Conservation (phyloP, 257 asterid species). For the Solanum habrochaites region DNA sequence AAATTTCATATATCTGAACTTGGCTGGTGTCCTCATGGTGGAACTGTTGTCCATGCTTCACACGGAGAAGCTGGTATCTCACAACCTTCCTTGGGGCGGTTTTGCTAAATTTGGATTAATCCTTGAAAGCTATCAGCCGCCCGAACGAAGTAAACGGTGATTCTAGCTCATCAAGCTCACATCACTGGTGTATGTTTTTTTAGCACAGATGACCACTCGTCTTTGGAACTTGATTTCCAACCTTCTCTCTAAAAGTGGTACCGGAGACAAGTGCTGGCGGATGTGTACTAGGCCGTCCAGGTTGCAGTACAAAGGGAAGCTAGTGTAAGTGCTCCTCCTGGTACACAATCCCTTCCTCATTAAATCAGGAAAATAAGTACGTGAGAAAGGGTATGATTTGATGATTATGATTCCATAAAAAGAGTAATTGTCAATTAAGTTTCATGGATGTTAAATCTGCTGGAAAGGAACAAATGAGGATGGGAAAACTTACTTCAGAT, state of each 20-base stretch:
- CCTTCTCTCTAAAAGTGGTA: constrained; percentile 37
- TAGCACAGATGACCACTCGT: constrained; percentile 44
- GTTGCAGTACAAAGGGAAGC: constrained; percentile 49
- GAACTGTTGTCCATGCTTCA: constrained; percentile 40
- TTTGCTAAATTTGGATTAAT: constrained; percentile 34
- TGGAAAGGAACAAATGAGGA: too few relatives aligned
- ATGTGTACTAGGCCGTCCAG: constrained; percentile 40
- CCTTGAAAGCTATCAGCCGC: constrained; percentile 44
- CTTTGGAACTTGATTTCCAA: constrained; percentile 39
- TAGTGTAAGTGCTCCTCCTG: constrained; percentile 17
- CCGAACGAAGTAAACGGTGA: constrained; percentile 53
- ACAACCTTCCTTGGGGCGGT: constrained; percentile 42
- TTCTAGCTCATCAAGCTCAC: constrained; percentile 75
- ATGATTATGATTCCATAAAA: too few relatives aligned
- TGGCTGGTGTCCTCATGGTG: neutral
- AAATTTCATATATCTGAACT: neutral
- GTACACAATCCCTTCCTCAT: constrained; percentile 36
- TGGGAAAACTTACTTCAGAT: too few relatives aligned
- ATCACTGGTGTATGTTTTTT: constrained; percentile 63
- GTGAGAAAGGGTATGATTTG: too few relatives aligned
- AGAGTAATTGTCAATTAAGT: too few relatives aligned
- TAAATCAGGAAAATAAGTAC: neutral
- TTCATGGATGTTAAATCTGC: too few relatives aligned
- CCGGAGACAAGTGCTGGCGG: constrained; percentile 59
- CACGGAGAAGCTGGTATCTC: constrained; percentile 58